Base-by-base conservation (phyloP, 192 early-diverging fungal species). In the Coemansia javaensis region DNA sequence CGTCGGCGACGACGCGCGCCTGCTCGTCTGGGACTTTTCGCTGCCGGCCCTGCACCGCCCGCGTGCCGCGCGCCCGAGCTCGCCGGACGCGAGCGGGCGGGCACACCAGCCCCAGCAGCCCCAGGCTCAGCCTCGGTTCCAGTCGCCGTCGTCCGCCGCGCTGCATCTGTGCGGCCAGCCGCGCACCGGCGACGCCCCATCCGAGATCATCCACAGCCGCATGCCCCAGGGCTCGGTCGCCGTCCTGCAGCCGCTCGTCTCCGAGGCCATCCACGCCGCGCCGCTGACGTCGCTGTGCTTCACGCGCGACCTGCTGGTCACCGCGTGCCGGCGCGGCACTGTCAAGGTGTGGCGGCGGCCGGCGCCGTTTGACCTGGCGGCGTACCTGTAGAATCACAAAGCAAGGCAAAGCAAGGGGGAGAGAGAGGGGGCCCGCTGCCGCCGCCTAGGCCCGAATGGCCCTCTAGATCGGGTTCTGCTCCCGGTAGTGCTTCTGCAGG, bases 21-120 rank as follows among this genome's bases (percentile, higher is more conserved):
- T 98, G 2, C 61, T 89, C n/a, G 57, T 98, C 8, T 96, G 95
- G 93, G 95, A 98, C 59, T 95, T 98, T 61, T 87, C 86, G 35
- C 75, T 90, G 11, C 60, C 78, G 9, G 79, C 84, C 1, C 59
- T 96, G 22, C 87, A 86, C 47, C 77, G 85, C 10, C 91, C 93
- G 5, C 84, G 85, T 48, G 66, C 68, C n/a, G n/a, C n/a, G n/a
- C n/a, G n/a, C n/a, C n/a, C n/a, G n/a, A n/a, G n/a, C n/a, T n/a
- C n/a, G n/a, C n/a, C n/a, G n/a, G n/a, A n/a, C n/a, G n/a, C n/a
- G n/a, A n/a, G n/a, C n/a, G n/a, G n/a, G n/a, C n/a, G n/a, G n/a
- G n/a, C n/a, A n/a, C n/a, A n/a, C n/a, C n/a, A n/a, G n/a, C n/a
- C n/a, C n/a, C n/a, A n/a, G n/a, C n/a, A n/a, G n/a, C n/a, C n/a